These are phyloP conservation scores for Solanum hybrid DNA, from an alignment of 305 asterid species.

Conservation along the genomic window DNA sequence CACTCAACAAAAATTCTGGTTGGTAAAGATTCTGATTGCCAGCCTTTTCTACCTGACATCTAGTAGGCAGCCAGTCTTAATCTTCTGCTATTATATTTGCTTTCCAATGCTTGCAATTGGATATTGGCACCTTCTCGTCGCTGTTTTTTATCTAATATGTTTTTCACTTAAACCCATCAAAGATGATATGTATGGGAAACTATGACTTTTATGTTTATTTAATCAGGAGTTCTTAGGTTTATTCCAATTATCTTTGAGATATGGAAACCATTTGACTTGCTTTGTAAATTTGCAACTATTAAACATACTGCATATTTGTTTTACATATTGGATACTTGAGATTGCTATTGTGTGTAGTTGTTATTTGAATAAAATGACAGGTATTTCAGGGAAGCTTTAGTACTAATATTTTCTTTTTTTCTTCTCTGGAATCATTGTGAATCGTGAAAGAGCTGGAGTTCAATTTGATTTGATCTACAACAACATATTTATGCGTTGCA, in stretches of 20 bases:
- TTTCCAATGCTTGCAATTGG: neutral
- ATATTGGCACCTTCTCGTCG: neutral
- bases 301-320: neutral
- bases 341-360: neutral
- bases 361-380: too few species aligned
- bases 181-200: neutral
- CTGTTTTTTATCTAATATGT: neutral
- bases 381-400: too few species aligned
- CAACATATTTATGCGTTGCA: slow-evolving; percentile 81
- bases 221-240: neutral
- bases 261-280: neutral
- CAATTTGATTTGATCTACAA: slow-evolving; percentile 86
- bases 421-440: too few species aligned
- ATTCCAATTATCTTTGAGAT: neutral
- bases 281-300: neutral
- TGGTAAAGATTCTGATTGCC: slow-evolving; percentile 78
- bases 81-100: neutral
- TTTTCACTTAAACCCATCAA: neutral
- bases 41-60: slow-evolving; percentile 75
- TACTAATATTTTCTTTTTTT: too few species aligned
- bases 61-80: slow-evolving; percentile 39
- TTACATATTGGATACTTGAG: neutral
- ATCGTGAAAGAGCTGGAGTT: slow-evolving; percentile 1
- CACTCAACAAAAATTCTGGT: slow-evolving; percentile 37
- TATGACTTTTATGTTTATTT: neutral